phyloP scores from a whole-genome alignment of 108 stramenopile species.

The Epithemia pelagica region DNA sequence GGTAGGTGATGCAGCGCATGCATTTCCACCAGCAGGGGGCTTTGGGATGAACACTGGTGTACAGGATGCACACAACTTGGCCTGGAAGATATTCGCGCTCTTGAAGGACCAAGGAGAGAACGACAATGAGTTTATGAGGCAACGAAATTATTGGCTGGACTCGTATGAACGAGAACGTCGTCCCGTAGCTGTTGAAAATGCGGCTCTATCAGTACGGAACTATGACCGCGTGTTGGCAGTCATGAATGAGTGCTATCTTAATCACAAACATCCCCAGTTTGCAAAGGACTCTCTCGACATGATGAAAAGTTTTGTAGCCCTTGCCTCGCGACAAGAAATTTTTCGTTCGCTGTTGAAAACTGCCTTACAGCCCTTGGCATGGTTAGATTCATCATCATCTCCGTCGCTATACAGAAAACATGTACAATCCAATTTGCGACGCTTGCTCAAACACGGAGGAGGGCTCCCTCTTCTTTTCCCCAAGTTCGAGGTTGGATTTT shows the following conservation, averaged over 20 bases:
- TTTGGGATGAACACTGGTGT: slow-evolving; percentile 96
- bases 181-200: slow-evolving; percentile 74
- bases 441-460: slow-evolving; percentile 46
- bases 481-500: slow-evolving; percentile 67
- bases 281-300: slow-evolving; percentile 20
- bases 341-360: slow-evolving; percentile 51
- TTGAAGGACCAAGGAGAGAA: slow-evolving; percentile 5
- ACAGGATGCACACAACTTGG: slow-evolving; percentile 86
- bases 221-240: slow-evolving; percentile 71
- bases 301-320: slow-evolving; percentile 38
- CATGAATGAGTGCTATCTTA: slow-evolving; percentile 67
- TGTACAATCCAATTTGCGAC: slow-evolving; percentile 49
- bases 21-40: slow-evolving; percentile 95
- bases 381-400: slow-evolving; percentile 26
- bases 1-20: slow-evolving; percentile 92
- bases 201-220: slow-evolving; percentile 84
- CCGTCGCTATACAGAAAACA: slow-evolving; percentile 25
- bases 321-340: slow-evolving; percentile 30
- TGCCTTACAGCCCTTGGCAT: slow-evolving; percentile 53
- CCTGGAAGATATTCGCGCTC: slow-evolving; percentile 71
- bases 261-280: slow-evolving; percentile 65
- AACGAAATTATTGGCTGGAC: background rate
- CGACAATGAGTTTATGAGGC: background rate
- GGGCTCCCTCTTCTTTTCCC: slow-evolving; percentile 85
- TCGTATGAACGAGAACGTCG: slow-evolving; percentile 71